phyloP scores from a whole-genome alignment of 2,329 filamentous ascomycete genomes.

The Microdochium nivale region DNA sequence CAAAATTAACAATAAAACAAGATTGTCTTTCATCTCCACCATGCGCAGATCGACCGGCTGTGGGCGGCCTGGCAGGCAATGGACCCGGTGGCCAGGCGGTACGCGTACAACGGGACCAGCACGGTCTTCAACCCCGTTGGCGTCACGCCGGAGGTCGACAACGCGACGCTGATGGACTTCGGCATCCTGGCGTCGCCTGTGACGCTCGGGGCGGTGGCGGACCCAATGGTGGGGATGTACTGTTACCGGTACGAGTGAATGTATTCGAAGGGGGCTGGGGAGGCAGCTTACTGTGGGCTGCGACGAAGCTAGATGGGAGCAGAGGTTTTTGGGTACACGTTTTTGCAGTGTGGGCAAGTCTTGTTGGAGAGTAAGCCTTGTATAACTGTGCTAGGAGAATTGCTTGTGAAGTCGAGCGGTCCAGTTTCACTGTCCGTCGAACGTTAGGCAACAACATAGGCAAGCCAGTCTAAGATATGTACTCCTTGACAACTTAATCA shows the following conservation, averaged over 20 bases:
- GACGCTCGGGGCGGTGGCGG: not conserved
- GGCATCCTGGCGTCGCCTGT: not conserved
- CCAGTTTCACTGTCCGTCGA: too few species aligned
- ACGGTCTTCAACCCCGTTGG: not conserved
- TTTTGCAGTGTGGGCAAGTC: too few species aligned
- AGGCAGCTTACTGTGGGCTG: too few species aligned
- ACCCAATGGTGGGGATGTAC: not conserved
- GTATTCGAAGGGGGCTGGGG: too few species aligned
- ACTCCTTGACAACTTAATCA: too few species aligned
- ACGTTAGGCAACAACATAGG: too few species aligned
- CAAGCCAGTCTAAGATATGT: too few species aligned
- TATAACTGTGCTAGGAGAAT: too few species aligned
- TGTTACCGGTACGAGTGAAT: not conserved
- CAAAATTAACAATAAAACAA: too few species aligned
- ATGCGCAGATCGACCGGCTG: constrained; percentile 9
- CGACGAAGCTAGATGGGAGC: too few species aligned
- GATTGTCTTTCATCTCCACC: constrained; percentile 14
- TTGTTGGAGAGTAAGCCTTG: too few species aligned
- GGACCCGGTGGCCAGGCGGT: not conserved
- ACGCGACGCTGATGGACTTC: not conserved
- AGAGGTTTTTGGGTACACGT: not conserved
- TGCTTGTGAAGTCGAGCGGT: too few species aligned
- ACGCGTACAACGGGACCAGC: not conserved
- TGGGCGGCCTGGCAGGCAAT: constrained; percentile 11
- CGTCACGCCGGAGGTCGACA: not conserved